Conservation (phyloP, 1,139 yeast species). For the Pichia sp. region DNA sequence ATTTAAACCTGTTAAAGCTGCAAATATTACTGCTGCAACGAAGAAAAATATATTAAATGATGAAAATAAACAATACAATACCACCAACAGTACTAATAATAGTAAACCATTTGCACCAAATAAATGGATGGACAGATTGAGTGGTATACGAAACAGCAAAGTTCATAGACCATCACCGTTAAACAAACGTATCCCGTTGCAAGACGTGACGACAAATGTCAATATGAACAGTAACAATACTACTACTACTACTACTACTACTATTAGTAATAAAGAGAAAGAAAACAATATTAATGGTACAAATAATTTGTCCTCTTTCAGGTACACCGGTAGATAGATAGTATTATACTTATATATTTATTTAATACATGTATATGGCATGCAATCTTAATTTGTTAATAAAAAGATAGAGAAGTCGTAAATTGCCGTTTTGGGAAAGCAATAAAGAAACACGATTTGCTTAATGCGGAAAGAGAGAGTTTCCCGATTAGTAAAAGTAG, state of each 20-base stretch:
- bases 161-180: slow-evolving; percentile 12
- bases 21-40: too few relatives aligned
- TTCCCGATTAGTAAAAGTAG: neutral
- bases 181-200: slow-evolving; percentile 7
- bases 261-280: neutral
- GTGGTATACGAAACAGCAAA: neutral
- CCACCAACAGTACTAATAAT: neutral
- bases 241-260: neutral
- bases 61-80: too few relatives aligned
- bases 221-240: too few relatives aligned
- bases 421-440: neutral
- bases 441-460: too few relatives aligned
- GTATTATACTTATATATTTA: too few relatives aligned
- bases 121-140: slow-evolving; percentile 4
- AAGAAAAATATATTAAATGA: too few relatives aligned
- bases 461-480: neutral
- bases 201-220: slow-evolving; percentile 8
- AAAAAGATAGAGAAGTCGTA: neutral
- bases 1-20: too few relatives aligned
- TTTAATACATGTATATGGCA: too few relatives aligned
- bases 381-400: too few relatives aligned
- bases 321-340: too few relatives aligned
- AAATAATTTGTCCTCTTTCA: too few relatives aligned
- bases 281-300: too few relatives aligned
- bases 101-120: slow-evolving; percentile 3